Evolutionary conservation across 495 filamentous ascomycete genomes (phyloP).

Genomic region (Elasticomyces elasticus): DNA sequence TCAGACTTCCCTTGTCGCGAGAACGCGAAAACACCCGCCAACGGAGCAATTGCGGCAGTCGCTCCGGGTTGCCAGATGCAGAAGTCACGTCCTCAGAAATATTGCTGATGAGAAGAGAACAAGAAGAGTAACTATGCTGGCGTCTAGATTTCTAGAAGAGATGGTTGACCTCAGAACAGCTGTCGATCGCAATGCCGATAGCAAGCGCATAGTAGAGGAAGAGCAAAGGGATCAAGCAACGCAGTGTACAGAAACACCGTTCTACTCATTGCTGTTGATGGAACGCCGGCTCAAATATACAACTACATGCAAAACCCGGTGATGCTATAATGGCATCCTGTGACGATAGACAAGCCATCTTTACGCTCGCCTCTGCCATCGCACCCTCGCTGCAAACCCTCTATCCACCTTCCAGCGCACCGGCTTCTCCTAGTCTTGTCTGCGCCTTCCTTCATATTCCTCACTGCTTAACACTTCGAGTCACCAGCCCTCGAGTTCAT

Average conservation of each 20-base stretch:
- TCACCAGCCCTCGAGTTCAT: slow-evolving; percentile 66
- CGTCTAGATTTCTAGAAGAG: too few species aligned
- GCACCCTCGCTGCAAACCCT: not conserved
- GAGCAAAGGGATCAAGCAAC: too few species aligned
- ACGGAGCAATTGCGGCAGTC: too few species aligned
- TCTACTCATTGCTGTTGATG: not conserved
- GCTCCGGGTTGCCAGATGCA: too few species aligned
- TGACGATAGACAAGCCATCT: not conserved
- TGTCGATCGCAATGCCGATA: too few species aligned
- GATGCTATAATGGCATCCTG: not conserved
- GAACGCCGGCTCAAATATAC: slow-evolving; percentile 22
- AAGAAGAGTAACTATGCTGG: too few species aligned
- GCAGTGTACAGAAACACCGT: slow-evolving; percentile 9
- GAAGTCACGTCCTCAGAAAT: too few species aligned
- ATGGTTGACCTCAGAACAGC: too few species aligned
- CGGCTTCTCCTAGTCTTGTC: slow-evolving; percentile 5
- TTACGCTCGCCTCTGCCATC: not conserved
- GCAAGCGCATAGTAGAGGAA: too few species aligned
- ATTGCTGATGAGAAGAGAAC: too few species aligned
- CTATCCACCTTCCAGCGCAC: not conserved
- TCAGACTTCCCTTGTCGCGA: too few species aligned
- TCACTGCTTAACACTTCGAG: slow-evolving; percentile 11
- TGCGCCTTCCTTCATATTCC: not conserved
- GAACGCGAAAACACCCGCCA: too few species aligned
- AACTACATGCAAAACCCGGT: slow-evolving; percentile 14